phyloP scores from a whole-genome alignment of 2,329 filamentous ascomycete species.

The Zalaria obscura region DNA sequence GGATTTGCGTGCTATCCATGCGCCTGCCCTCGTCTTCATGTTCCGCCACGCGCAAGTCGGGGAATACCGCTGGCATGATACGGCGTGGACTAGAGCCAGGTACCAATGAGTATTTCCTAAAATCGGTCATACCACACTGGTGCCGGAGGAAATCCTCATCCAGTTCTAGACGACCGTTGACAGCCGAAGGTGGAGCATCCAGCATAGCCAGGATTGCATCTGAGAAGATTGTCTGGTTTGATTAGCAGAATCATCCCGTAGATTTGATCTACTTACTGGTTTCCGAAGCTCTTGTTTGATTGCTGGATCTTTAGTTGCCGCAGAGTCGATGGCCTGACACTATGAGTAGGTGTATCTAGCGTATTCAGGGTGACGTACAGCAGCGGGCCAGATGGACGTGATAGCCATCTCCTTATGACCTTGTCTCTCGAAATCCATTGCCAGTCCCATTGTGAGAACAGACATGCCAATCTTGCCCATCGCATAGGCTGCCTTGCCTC shows the following conservation, averaged over 20 bases:
- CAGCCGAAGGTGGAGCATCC: slow-evolving; percentile 38
- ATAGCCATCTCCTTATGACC: slow-evolving; percentile 56
- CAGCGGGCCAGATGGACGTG: slow-evolving; percentile 71
- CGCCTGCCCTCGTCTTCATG: slow-evolving; percentile 66
- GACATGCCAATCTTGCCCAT: slow-evolving; percentile 68
- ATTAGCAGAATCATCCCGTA: background rate
- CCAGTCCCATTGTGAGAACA: slow-evolving; percentile 65
- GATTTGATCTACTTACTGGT: slow-evolving; percentile 23
- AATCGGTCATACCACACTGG: slow-evolving; percentile 51
- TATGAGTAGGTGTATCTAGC: slow-evolving; percentile 5
- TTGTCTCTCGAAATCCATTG: slow-evolving; percentile 65
- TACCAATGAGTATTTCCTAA: slow-evolving; percentile 58
- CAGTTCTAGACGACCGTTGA: slow-evolving; percentile 59
- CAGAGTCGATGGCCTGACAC: slow-evolving; percentile 53
- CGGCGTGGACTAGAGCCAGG: slow-evolving; percentile 48
- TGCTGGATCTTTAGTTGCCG: slow-evolving; percentile 47
- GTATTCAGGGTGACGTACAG: slow-evolving; percentile 31
- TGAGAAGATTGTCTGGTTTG: slow-evolving; percentile 52
- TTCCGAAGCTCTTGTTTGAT: slow-evolving; percentile 44
- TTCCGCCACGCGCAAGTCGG: slow-evolving; percentile 57
- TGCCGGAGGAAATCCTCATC: slow-evolving; percentile 70
- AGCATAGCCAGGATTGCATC: slow-evolving; percentile 67
- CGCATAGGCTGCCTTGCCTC: slow-evolving; percentile 76
- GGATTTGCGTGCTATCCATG: slow-evolving; percentile 45
- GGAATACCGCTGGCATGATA: slow-evolving; percentile 63